Evolutionary conservation across 495 filamentous ascomycete species (phyloP).

Genomic region (Aspergillus bertholletiae): DNA sequence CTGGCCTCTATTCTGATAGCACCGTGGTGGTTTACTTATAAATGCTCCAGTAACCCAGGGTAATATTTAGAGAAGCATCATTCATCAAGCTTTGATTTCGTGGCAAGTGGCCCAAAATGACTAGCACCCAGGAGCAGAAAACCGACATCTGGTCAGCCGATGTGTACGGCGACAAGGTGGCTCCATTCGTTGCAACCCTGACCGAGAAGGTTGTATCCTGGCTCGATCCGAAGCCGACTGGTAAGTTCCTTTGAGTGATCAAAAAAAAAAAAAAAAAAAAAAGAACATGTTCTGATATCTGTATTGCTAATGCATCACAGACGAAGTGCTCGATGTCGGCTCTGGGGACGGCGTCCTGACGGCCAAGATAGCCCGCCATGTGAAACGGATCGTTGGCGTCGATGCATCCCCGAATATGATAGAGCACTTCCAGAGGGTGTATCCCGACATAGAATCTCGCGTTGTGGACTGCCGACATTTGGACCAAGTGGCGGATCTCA

Average conservation of each 20-base stretch:
- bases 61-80: neutral
- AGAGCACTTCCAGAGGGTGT: constrained; percentile 40
- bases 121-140: neutral
- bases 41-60: neutral
- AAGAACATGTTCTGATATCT: neutral
- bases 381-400: constrained; percentile 53
- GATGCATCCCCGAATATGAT: constrained; percentile 69
- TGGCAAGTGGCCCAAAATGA: neutral
- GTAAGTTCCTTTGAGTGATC: neutral
- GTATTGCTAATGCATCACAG: constrained; percentile 17
- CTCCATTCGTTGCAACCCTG: constrained; percentile 1
- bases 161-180: constrained; percentile 3
- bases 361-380: constrained; percentile 45
- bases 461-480: constrained; percentile 48
- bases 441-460: constrained; percentile 32
- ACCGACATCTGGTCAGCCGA: constrained; percentile 3
- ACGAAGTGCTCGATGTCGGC: constrained; percentile 68
- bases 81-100: neutral
- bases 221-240: neutral
- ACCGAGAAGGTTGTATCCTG: constrained; percentile 2
- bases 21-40: too few relatives aligned
- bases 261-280: too few relatives aligned
- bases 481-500: constrained; percentile 24
- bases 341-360: constrained; percentile 73
- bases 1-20: too few relatives aligned